phyloP scores from a whole-genome alignment of 1,139 yeast species.

The Debaryomyces nepalensis region DNA sequence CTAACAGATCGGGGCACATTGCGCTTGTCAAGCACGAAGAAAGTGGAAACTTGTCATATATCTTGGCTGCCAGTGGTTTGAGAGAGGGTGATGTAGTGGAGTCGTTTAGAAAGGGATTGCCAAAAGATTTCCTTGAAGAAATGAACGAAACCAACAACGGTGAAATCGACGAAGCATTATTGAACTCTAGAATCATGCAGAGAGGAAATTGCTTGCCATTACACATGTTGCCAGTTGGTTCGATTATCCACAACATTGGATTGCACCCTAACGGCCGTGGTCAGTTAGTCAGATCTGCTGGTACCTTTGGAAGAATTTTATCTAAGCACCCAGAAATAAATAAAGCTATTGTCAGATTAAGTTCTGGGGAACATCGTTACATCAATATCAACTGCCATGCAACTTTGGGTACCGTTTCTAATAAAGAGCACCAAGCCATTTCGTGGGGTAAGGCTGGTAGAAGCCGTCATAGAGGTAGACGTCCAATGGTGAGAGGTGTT shows the following conservation, averaged over 20 bases:
- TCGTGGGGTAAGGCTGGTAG: slow-evolving; percentile 98
- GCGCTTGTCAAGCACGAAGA: slow-evolving; percentile 75
- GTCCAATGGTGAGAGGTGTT: slow-evolving; percentile 97
- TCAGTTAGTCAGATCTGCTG: slow-evolving; percentile 91
- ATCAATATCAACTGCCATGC: slow-evolving; percentile 88
- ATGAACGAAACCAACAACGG: slow-evolving; percentile 71
- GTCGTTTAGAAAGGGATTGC: slow-evolving; percentile 86
- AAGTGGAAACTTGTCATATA: slow-evolving; percentile 72
- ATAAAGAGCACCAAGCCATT: slow-evolving; percentile 88
- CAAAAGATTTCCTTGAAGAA: slow-evolving; percentile 71
- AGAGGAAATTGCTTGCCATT: slow-evolving; percentile 96
- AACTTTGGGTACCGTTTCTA: slow-evolving; percentile 93
- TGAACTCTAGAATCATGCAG: slow-evolving; percentile 84
- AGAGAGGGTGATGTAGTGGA: slow-evolving; percentile 92
- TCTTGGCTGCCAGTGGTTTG: slow-evolving; percentile 89
- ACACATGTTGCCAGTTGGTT: slow-evolving; percentile 90
- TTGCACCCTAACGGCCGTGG: slow-evolving; percentile 80
- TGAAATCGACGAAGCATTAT: slow-evolving; percentile 86
- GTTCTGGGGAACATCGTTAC: slow-evolving; percentile 93
- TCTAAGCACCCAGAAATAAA: slow-evolving; percentile 75
- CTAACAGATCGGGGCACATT: slow-evolving; percentile 91
- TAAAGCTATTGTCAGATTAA: slow-evolving; percentile 78
- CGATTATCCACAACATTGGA: slow-evolving; percentile 87
- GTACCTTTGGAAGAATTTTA: slow-evolving; percentile 88
- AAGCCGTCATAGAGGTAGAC: slow-evolving; percentile 85